These are phyloP conservation scores for Colletotrichum ledebouriae DNA, from an alignment of 2,329 filamentous ascomycete genomes.

Conservation along the genomic window DNA sequence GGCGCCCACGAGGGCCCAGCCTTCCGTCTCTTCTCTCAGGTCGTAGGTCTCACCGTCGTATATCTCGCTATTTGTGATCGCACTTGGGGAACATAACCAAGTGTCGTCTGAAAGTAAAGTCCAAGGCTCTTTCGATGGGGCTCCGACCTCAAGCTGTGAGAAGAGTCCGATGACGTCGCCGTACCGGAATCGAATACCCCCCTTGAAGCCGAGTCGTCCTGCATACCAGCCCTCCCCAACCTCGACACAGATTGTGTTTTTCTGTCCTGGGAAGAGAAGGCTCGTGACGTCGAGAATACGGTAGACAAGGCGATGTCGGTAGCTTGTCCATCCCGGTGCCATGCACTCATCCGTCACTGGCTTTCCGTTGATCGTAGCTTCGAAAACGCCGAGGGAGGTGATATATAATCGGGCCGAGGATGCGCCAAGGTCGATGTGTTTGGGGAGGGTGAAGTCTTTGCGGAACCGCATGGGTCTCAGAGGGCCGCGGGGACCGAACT, in stretches of 20 bases:
- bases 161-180: slow-evolving; percentile 50
- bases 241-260: slow-evolving; percentile 59
- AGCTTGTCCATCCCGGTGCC: slow-evolving; percentile 61
- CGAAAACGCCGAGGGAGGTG: slow-evolving; percentile 54
- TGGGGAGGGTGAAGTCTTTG: slow-evolving; percentile 22
- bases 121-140: slow-evolving; percentile 39
- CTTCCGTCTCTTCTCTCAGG: slow-evolving; percentile 45
- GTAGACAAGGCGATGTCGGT: slow-evolving; percentile 58
- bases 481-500: slow-evolving; percentile 21
- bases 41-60: slow-evolving; percentile 52
- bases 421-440: neutral
- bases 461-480: slow-evolving; percentile 33
- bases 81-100: slow-evolving; percentile 46
- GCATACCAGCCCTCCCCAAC: slow-evolving; percentile 67
- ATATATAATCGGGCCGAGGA: slow-evolving; percentile 51
- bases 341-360: slow-evolving; percentile 49
- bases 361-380: slow-evolving; percentile 55
- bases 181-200: slow-evolving; percentile 48
- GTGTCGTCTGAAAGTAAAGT: slow-evolving; percentile 49
- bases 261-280: slow-evolving; percentile 48
- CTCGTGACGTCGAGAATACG: slow-evolving; percentile 58
- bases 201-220: slow-evolving; percentile 53
- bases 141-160: slow-evolving; percentile 48
- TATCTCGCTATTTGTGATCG: slow-evolving; percentile 45
- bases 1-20: slow-evolving; percentile 33